Conservation (phyloP, 2,329 filamentous ascomycete species). For the Didymella segeticola region DNA sequence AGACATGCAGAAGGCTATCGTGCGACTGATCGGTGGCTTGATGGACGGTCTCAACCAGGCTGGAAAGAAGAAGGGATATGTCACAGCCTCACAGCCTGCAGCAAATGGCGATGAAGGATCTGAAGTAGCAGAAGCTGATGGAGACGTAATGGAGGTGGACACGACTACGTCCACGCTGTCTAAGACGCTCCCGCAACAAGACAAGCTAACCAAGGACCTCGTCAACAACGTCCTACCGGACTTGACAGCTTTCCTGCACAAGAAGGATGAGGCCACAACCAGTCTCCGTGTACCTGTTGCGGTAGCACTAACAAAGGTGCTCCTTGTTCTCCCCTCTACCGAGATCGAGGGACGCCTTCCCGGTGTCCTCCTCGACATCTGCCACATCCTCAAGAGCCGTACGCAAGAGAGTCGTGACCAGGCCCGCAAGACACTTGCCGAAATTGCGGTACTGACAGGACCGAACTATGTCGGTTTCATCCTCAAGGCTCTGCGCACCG, state of each 20-base stretch:
- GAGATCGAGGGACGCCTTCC: conserved; percentile 79
- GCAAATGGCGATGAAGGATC: conserved; percentile 32
- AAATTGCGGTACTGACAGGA: conserved; percentile 82
- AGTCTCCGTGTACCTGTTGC: conserved; percentile 91
- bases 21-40: conserved; percentile 80
- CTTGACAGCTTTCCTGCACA: conserved; percentile 83
- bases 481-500: conserved; percentile 85
- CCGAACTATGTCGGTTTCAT: conserved; percentile 87
- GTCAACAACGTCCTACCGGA: conserved; percentile 77
- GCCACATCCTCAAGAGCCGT: conserved; percentile 88
- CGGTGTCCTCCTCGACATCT: conserved; percentile 87
- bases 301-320: conserved; percentile 84
- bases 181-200: conserved; percentile 68
- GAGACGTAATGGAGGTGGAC: conserved; percentile 37
- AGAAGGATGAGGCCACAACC: conserved; percentile 94
- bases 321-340: conserved; percentile 77
- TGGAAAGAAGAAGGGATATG: conserved; percentile 46
- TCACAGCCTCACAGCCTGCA: conserved; percentile 18
- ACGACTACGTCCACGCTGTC: conserved; percentile 56
- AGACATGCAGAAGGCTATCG: conserved; percentile 83
- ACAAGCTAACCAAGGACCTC: conserved; percentile 76
- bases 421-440: conserved; percentile 83
- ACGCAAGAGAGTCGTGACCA: conserved; percentile 88
- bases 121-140: conserved; percentile 49
- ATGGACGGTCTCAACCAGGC: conserved; percentile 75